Base-by-base conservation (phyloP, 2,329 filamentous ascomycete species). In the Myrmaecium sp. region DNA sequence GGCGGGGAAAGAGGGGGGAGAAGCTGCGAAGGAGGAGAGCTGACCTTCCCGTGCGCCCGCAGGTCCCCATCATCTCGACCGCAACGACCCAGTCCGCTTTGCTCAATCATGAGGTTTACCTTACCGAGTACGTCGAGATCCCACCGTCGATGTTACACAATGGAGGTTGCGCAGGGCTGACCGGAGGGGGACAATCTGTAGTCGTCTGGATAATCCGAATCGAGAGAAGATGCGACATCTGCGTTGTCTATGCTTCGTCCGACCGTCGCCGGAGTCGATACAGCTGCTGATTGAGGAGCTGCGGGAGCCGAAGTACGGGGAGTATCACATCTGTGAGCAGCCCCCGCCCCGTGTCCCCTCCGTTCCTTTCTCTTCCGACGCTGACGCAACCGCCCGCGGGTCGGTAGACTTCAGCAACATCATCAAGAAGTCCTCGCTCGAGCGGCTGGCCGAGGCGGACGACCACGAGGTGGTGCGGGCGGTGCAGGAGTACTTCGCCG, bases 141-240 rank as follows among this genome's bases (percentile, higher is more conserved):
- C 32, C 5, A 20, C 22, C 22, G n/a, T n/a, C n/a, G n/a, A n/a
- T n/a, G n/a, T n/a, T 17, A 4, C 7, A 22, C n/a, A n/a, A n/a
- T n/a, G n/a, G n/a, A n/a, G n/a, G n/a, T n/a, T n/a, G n/a, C n/a
- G n/a, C n/a, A n/a, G n/a, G n/a, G n/a, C n/a, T n/a, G n/a, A n/a
- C n/a, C n/a, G n/a, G n/a, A n/a, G n/a, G n/a, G n/a, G n/a, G n/a
- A n/a, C n/a, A n/a, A n/a, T 21, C 20, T 25, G 14, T 31, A 62
- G 59, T 54, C 82, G 89, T 32, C 61, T 98, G 30, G 89, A 95
- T 49, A 95, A 94, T 41, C 60, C 69, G 32, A 73, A 74, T 35
- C 71, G 89, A 25, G 91, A 98, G 58, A 94, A 92, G 64, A 95
- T 98, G 89, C 77, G 89, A 34, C 89, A 98, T 58, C 64, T 98